A percentile compares a stretch with the other conserved stretches of the same genome.
Conservation (phyloP, 2,329 filamentous ascomycete species). For the Penicillium sp. region DNA sequence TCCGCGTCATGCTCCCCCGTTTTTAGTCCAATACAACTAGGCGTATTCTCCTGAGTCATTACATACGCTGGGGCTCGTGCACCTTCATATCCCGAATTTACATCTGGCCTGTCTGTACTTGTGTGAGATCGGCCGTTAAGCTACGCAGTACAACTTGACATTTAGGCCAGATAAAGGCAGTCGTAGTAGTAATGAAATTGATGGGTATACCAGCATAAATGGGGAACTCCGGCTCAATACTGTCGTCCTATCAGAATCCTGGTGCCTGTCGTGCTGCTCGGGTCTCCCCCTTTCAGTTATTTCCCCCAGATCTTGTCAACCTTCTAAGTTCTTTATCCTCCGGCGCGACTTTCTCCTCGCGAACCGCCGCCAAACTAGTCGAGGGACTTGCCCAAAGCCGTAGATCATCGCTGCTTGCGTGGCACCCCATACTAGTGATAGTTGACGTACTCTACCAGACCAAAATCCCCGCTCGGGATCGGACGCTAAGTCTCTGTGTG, state of each 20-base stretch:
- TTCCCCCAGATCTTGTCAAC: neutral
- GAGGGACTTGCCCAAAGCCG: neutral
- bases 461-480: neutral
- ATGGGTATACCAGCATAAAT: neutral
- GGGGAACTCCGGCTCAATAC: neutral
- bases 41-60: neutral
- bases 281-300: neutral
- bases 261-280: constrained; percentile 1
- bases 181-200: neutral
- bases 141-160: neutral
- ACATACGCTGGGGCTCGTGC: neutral
- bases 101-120: neutral
- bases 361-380: neutral
- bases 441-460: neutral
- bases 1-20: constrained; percentile 16
- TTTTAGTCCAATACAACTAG: neutral
- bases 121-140: neutral
- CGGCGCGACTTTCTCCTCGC: neutral
- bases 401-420: constrained; percentile 5
- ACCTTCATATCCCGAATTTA: neutral
- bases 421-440: constrained; percentile 7
- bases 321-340: neutral
- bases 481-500: neutral
- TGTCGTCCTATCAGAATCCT: neutral
- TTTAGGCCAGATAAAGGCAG: neutral